Conservation (phyloP, 768 basidiomycete genomes). For the Holtermannia corniformis region DNA sequence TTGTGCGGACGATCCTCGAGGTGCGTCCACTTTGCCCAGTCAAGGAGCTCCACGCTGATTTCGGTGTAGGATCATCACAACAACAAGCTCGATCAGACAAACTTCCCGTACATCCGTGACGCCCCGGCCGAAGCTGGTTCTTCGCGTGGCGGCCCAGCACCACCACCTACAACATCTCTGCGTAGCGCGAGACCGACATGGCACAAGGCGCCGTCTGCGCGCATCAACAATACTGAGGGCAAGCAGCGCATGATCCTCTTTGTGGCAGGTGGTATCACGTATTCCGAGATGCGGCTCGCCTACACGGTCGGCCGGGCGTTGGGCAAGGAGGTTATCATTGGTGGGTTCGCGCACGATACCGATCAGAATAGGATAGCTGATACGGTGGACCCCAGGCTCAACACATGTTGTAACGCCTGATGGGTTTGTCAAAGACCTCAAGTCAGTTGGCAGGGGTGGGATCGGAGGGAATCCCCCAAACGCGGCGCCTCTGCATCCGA, state of each 20-base stretch:
- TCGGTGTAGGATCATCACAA: conserved; percentile 63
- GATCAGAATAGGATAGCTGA: neutral
- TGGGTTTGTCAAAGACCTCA: conserved; percentile 75
- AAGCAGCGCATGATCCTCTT: conserved; percentile 74
- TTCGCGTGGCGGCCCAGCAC: conserved; percentile 45
- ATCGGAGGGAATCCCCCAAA: conserved; percentile 51
- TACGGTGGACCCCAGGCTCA: conserved; percentile 68
- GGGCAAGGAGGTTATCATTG: conserved; percentile 85
- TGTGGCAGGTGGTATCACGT: conserved; percentile 89
- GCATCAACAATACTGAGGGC: conserved; percentile 45
- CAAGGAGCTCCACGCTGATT: neutral
- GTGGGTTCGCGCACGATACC: conserved; percentile 44
- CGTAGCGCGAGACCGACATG: conserved; percentile 82
- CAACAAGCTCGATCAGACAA: conserved; percentile 59
- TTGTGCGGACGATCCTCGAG: conserved; percentile 70
- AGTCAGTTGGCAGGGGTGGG: conserved; percentile 76
- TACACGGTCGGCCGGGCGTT: conserved; percentile 66
- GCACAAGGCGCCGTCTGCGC: conserved; percentile 58
- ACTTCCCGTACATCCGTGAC: conserved; percentile 88
- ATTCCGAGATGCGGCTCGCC: conserved; percentile 83
- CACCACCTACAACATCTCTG: conserved; percentile 58
- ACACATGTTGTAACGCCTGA: conserved; percentile 78
- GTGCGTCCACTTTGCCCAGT: conserved; percentile 43
- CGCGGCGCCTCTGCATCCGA: conserved; percentile 32
- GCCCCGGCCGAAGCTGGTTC: conserved; percentile 43